These are phyloP conservation scores for Annulohypoxylon stygium DNA, from an alignment of 495 filamentous ascomycete species.

Conservation along the genomic window DNA sequence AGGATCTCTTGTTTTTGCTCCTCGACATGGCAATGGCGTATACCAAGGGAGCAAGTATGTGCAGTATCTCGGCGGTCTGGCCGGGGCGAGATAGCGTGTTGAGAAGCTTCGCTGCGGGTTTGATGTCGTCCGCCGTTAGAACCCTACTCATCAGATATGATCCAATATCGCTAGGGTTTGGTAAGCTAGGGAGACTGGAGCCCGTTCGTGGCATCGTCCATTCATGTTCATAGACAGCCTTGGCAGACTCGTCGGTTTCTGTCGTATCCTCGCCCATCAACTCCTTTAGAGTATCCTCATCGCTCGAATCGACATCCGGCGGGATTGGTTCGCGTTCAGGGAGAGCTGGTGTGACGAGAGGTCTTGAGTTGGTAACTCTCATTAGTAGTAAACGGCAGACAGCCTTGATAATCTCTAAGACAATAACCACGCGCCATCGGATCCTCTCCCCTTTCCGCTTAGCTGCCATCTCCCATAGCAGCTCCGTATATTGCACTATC, in stretches of 20 bases:
- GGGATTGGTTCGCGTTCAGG: slow-evolving; percentile 84
- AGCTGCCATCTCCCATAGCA: slow-evolving; percentile 85
- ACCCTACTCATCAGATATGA: slow-evolving; percentile 91
- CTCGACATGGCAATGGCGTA: slow-evolving; percentile 89
- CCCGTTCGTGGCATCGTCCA: slow-evolving; percentile 98
- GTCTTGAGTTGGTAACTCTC: slow-evolving; percentile 83
- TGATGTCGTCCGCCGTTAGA: slow-evolving; percentile 95
- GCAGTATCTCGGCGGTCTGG: slow-evolving; percentile 86
- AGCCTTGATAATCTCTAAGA: slow-evolving; percentile 89
- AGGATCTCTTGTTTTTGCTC: slow-evolving; percentile 72
- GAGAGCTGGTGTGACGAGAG: slow-evolving; percentile 84
- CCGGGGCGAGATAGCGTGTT: slow-evolving; percentile 78
- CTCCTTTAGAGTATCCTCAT: slow-evolving; percentile 58
- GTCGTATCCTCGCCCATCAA: slow-evolving; percentile 49
- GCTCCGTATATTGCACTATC: slow-evolving; percentile 91
- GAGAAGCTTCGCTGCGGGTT: slow-evolving; percentile 83
- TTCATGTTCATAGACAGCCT: slow-evolving; percentile 60
- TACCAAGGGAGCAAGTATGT: slow-evolving; percentile 88
- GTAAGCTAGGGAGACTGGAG: slow-evolving; percentile 82
- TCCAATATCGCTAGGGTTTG: slow-evolving; percentile 81
- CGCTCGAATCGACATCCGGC: slow-evolving; percentile 62
- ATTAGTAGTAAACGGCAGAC: slow-evolving; percentile 85
- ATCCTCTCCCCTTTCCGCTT: slow-evolving; percentile 85
- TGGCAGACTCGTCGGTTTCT: slow-evolving; percentile 40
- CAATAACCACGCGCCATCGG: slow-evolving; percentile 89